A percentile compares a stretch with the other conserved stretches of the same genome.
Conservation (phyloP, 202 grass and related monocot species). For the Dendrocalamus latiflorus region DNA sequence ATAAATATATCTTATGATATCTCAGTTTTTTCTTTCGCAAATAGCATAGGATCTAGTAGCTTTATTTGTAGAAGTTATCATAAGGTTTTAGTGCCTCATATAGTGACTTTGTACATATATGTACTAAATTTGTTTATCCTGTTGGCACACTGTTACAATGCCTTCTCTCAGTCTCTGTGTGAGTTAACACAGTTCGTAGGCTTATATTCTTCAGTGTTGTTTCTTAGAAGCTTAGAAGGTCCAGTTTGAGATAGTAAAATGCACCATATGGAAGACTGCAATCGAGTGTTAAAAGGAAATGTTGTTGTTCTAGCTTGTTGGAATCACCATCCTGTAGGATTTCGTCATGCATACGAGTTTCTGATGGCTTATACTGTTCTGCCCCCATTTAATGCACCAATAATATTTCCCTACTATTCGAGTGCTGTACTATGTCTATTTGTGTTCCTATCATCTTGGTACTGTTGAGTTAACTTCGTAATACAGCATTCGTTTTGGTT, state of each 20-base stretch:
- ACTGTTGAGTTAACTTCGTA: slow-evolving; percentile 12
- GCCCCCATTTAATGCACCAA: neutral
- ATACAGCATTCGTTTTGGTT: neutral
- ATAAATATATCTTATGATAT: neutral
- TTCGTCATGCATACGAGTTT: slow-evolving; percentile 2
- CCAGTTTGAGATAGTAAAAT: slow-evolving; percentile 11
- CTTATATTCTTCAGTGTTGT: neutral
- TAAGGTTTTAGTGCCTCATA: no score
- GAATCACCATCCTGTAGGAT: slow-evolving; percentile 7
- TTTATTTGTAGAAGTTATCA: no score
- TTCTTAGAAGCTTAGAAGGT: neutral
- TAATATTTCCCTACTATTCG: neutral
- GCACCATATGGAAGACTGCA: neutral
- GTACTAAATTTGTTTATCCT: no score
- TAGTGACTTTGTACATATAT: no score
- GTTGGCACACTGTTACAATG: no score
- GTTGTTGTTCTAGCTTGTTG: neutral
- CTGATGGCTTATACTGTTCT: neutral
- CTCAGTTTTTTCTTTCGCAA: neutral
- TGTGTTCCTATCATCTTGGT: neutral
- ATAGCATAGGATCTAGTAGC: neutral
- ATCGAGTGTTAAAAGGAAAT: slow-evolving; percentile 18
- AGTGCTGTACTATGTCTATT: neutral
- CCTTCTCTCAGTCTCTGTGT: no score
- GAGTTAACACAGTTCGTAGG: no score